Evolutionary conservation across 495 filamentous ascomycete genomes (phyloP).

Genomic region (Aspergillus sparsus): DNA sequence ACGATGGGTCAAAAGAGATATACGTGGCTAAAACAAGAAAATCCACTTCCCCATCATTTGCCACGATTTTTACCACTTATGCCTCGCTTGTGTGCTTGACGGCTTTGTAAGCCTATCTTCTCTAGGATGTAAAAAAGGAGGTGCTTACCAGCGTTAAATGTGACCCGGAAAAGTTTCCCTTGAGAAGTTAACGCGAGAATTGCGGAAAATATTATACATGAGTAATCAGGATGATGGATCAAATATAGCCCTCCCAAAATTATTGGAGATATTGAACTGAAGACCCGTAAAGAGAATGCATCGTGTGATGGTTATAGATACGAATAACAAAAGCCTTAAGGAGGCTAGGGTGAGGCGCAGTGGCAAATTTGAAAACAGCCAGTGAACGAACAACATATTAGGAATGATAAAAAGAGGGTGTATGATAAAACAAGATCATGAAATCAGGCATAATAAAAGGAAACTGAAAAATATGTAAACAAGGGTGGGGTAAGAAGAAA

Average conservation of each 20-base stretch:
- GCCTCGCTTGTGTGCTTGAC: neutral
- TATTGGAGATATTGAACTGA: neutral
- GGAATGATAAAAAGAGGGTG: neutral
- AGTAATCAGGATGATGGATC: neutral
- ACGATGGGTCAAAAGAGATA: neutral
- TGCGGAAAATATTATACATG: neutral
- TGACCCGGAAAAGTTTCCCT: neutral
- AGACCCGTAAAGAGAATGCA: neutral
- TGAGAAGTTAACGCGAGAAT: neutral
- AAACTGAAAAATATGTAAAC: neutral
- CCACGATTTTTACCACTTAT: neutral
- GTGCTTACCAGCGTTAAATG: neutral
- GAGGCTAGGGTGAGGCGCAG: constrained; percentile 22
- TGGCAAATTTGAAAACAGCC: constrained; percentile 12
- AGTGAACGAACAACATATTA: constrained; percentile 1
- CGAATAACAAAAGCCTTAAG: constrained; percentile 9
- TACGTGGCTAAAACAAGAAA: neutral
- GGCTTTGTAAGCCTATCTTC: neutral
- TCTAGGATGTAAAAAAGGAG: neutral
- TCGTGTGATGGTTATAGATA: constrained; percentile 11
- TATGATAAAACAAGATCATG: constrained; percentile 2
- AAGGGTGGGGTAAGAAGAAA: neutral
- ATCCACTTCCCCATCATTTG: neutral
- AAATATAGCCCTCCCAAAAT: neutral
- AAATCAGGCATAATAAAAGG: neutral